Evolutionary conservation across 2,329 filamentous ascomycete species (phyloP).

Genomic region (Biscogniauxia marginata): DNA sequence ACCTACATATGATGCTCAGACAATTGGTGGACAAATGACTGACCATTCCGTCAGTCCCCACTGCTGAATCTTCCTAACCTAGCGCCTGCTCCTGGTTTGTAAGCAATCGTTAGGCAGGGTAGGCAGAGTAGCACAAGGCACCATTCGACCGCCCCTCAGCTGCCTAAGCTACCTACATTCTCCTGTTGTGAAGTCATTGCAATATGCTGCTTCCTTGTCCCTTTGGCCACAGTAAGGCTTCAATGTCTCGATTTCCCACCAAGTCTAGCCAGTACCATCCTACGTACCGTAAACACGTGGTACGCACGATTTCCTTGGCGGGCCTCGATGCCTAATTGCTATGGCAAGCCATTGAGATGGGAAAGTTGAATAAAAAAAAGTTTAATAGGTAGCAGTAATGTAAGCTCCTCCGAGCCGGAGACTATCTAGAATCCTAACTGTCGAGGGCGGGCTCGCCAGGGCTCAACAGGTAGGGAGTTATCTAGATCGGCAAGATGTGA

Average conservation of each 20-base stretch:
- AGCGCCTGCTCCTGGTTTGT: background rate
- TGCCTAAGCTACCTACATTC: background rate
- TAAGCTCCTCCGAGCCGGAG: background rate
- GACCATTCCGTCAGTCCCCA: background rate
- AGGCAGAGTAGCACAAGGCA: background rate
- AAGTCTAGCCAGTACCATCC: background rate
- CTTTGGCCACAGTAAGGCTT: background rate
- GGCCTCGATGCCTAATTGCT: background rate
- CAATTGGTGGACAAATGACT: background rate
- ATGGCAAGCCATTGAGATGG: background rate
- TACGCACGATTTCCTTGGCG: background rate
- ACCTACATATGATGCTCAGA: background rate
- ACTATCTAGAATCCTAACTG: background rate
- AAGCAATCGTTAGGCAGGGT: background rate
- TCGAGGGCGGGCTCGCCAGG: background rate
- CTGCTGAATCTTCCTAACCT: background rate
- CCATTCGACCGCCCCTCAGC: background rate
- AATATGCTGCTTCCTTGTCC: background rate
- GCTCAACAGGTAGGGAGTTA: background rate
- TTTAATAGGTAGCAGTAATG: background rate
- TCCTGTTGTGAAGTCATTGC: background rate
- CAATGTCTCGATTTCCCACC: background rate
- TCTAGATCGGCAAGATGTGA: constrained; percentile 76
- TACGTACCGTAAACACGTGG: background rate
- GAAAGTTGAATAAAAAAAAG: no score